Percentiles rank a stretch among this genome's conserved stretches.
Conservation (phyloP, 495 filamentous ascomycete species). For the Penicillium argentinense region DNA sequence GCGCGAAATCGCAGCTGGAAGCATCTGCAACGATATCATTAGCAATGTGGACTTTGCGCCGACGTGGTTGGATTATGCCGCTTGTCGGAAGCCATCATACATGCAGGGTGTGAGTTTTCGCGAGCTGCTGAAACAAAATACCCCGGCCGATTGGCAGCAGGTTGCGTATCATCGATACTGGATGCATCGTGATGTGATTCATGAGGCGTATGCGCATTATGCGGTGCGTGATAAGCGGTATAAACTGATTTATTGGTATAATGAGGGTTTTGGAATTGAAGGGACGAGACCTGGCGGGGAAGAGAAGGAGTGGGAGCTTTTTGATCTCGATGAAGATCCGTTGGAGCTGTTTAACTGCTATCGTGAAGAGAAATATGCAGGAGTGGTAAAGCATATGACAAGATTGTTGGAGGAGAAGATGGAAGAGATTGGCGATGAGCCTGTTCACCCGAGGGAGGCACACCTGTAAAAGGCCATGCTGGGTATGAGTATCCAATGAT, state of each 20-base stretch:
- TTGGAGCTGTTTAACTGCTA: conserved; percentile 47
- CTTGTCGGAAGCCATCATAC: conserved; percentile 32
- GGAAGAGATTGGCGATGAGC: conserved; percentile 42
- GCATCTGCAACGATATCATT: conserved; percentile 39
- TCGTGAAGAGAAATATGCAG: conserved; percentile 28
- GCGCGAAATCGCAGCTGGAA: conserved; percentile 27
- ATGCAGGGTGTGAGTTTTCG: conserved; percentile 45
- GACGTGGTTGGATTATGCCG: conserved; percentile 39
- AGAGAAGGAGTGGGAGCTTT: conserved; percentile 45
- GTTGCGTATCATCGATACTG: conserved; percentile 48
- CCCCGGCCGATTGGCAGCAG: conserved; percentile 40
- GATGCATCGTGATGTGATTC: conserved; percentile 46
- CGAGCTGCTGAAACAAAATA: conserved; percentile 23
- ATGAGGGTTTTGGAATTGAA: conserved; percentile 36
- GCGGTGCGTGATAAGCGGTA: conserved; percentile 42
- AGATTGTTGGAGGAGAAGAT: conserved; percentile 39
- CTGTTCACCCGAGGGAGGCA: conserved; percentile 21
- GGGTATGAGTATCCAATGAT: background rate
- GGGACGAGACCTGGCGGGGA: conserved; percentile 35
- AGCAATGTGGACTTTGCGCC: conserved; percentile 49
- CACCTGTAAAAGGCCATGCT: background rate
- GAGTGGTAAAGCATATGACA: conserved; percentile 36
- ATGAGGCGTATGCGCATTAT: conserved; percentile 44
- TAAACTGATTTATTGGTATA: conserved; percentile 51
- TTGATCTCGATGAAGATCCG: conserved; percentile 44